These are phyloP conservation scores for Cicer arietinum DNA, from an alignment of 306 rosid genomes.

Conservation along the genomic window DNA sequence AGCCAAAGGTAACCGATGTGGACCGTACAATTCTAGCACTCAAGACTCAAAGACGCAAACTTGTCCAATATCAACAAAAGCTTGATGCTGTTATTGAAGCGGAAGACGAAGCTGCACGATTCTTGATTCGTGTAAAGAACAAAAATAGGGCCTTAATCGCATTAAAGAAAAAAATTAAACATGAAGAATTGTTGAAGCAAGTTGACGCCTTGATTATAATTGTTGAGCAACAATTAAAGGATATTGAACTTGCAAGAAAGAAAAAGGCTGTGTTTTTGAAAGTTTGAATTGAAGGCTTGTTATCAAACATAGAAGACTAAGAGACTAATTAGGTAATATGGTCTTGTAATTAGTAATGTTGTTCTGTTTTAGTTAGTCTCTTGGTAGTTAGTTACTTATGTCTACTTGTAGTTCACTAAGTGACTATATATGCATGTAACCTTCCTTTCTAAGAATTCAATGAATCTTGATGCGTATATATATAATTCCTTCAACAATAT, in stretches of 20 bases:
- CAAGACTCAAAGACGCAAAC: constrained; percentile 95
- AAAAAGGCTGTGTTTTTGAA: not conserved
- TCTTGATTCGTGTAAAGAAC: constrained; percentile 87
- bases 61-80: constrained; percentile 94
- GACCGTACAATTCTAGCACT: constrained; percentile 95
- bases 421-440: too few relatives aligned
- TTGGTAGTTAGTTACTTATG: too few relatives aligned
- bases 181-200: constrained; percentile 92
- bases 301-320: too few relatives aligned
- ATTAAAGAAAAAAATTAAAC: constrained; percentile 82
- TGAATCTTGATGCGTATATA: too few relatives aligned
- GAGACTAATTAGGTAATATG: too few relatives aligned
- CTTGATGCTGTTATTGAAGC: constrained; percentile 96
- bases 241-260: constrained; percentile 2
- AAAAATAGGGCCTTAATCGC: constrained; percentile 91
- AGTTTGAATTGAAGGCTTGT: too few relatives aligned
- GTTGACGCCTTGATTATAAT: constrained; percentile 91
- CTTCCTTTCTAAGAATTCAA: too few relatives aligned
- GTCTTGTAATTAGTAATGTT: too few relatives aligned
- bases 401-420: too few relatives aligned
- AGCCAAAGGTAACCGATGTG: constrained; percentile 90
- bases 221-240: constrained; percentile 87
- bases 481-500: too few relatives aligned
- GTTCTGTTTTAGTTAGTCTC: too few relatives aligned
- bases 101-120: constrained; percentile 89